A percentile compares a stretch with the other conserved stretches of the same genome.
Evolutionary conservation across 2,329 filamentous ascomycete genomes (phyloP).

Genomic region (Colletotrichum sp.): DNA sequence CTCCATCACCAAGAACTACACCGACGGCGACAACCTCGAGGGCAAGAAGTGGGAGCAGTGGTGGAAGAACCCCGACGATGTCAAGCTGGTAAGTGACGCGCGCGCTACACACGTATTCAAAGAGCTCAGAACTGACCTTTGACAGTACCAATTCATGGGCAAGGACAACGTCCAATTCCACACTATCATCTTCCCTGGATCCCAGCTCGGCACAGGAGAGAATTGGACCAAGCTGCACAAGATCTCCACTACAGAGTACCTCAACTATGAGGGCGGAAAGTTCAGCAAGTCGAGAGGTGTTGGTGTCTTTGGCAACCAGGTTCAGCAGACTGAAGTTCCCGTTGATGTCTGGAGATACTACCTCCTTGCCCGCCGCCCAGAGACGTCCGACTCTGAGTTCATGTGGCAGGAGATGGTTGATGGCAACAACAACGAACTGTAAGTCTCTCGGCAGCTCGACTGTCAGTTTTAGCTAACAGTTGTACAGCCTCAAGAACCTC

Average conservation of each 20-base stretch:
- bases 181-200: constrained; percentile 89
- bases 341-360: constrained; percentile 95
- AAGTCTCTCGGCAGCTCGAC: not conserved
- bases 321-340: constrained; percentile 82
- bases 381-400: constrained; percentile 87
- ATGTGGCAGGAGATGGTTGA: constrained; percentile 86
- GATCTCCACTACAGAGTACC: constrained; percentile 83
- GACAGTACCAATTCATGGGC: constrained; percentile 86
- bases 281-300: constrained; percentile 91
- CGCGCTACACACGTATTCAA: not conserved
- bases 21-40: constrained; percentile 51
- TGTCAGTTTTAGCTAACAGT: not conserved
- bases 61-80: constrained; percentile 91
- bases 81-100: constrained; percentile 60
- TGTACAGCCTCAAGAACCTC: constrained; percentile 62
- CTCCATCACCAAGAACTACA: constrained; percentile 93
- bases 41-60: constrained; percentile 85
- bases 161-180: constrained; percentile 76
- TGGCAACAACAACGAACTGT: constrained; percentile 87
- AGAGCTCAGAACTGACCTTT: not conserved
- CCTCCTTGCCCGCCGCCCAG: constrained; percentile 82
- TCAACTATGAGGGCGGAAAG: constrained; percentile 89
- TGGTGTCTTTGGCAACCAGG: constrained; percentile 90
- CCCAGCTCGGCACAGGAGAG: constrained; percentile 82
- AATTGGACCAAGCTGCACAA: constrained; percentile 91